Evolutionary conservation across 805 yeast genomes (phyloP), one percentile per base, ranked within the genome.

Genomic region (Wickerhamiella slavikovae): DNA sequence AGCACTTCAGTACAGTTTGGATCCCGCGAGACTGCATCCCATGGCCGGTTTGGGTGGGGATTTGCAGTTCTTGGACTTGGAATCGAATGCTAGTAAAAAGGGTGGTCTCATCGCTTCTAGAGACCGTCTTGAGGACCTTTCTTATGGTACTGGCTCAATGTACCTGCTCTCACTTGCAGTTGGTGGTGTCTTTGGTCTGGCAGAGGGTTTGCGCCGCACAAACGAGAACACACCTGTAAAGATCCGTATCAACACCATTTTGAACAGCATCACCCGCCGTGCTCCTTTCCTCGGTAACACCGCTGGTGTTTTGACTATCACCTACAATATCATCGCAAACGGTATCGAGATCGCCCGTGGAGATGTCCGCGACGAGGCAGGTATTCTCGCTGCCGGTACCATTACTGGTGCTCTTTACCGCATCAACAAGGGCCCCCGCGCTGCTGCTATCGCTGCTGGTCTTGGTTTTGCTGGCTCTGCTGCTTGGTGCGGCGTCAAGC

Each of bases 141-240:
- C 95, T 65, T 89, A 89, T 54, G 98, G 98, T 42, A 76, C 96
- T 8, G 98, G 98, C 54, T 71, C 93, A 5, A 80, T 82, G 30
- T 89, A 89, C 50, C 62, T 89, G 41, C 42, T 76, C 19, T 60
- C 93, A 25, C 63, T 89, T 40, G 92, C 92, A 21, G 36, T 69
- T 25, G 98, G 98, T 55, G 98, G 98, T 35, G 55, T 71, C 10
- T 74, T 70, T 45, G 98, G 98, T 35, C 57, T 83, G 36, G 66
- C 69, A 35, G 94, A 85, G 54, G 96, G 98, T 37, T 45, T 89
- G 32, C 64, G 64, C 37, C 69, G 70, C 49, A 62, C 89, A 32
- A 89, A 91, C 24, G 65, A 71, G 25, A 62, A 67, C 35, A 69
- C 83, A 19, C 70, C 93, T 9, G 70, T 77, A 32, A 78, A 75